Conservation (phyloP, 2,329 filamentous ascomycete species). For the Chaetomiaceae sp. region DNA sequence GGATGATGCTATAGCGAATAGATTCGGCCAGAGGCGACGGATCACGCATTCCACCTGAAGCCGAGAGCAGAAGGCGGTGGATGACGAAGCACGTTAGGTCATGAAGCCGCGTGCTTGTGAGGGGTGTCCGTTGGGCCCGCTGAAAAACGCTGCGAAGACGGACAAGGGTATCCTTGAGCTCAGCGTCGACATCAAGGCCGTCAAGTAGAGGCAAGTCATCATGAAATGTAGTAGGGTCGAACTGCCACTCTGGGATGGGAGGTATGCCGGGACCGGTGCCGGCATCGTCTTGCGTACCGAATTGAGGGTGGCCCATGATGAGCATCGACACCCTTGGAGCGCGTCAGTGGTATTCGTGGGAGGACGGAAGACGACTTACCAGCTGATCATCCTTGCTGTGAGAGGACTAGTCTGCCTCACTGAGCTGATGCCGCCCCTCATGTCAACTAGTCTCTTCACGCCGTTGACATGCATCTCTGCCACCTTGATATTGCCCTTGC, state of each 20-base stretch:
- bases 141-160: constrained; percentile 44
- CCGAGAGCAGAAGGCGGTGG: constrained; percentile 42
- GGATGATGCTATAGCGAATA: constrained; percentile 42
- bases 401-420: constrained; percentile 48
- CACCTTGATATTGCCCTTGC: constrained; percentile 46
- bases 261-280: constrained; percentile 47
- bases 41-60: background rate
- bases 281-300: constrained; percentile 46
- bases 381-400: constrained; percentile 52
- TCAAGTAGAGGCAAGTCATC: constrained; percentile 18
- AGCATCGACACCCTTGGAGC: constrained; percentile 52
- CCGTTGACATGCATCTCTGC: constrained; percentile 48
- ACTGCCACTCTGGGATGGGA: constrained; percentile 46
- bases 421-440: constrained; percentile 48
- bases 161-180: constrained; percentile 36
- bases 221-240: constrained; percentile 23
- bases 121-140: constrained; percentile 24
- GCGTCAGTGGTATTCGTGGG: background rate
- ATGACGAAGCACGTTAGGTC: constrained; percentile 53
- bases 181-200: constrained; percentile 32
- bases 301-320: constrained; percentile 50
- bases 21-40: constrained; percentile 38
- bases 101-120: constrained; percentile 45
- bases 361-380: constrained; percentile 35
- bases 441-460: constrained; percentile 43